phyloP scores from a whole-genome alignment of 169 alveolate genomes.

The Plasmodium knowlesi region DNA sequence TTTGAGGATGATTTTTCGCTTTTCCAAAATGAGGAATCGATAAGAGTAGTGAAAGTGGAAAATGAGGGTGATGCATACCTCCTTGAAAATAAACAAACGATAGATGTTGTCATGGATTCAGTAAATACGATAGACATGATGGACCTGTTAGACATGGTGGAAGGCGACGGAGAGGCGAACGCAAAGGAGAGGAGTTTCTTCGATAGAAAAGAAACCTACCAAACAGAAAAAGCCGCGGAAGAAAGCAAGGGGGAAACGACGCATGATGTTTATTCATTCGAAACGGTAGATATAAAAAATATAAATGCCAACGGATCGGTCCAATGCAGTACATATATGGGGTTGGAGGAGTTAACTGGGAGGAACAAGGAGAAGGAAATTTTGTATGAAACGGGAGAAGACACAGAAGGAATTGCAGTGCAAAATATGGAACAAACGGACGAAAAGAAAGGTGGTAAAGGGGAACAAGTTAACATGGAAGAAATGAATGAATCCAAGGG shows the following conservation, averaged over 20 bases:
- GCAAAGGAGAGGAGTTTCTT: background rate
- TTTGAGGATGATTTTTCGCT: background rate
- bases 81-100: background rate
- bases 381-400: background rate
- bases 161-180: background rate
- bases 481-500: conserved; percentile 9
- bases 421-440: background rate
- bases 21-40: background rate
- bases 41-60: background rate
- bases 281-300: background rate
- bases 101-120: background rate
- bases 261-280: background rate
- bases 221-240: background rate
- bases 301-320: background rate
- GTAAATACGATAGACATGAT: background rate
- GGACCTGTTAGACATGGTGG: background rate
- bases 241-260: background rate
- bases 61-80: background rate
- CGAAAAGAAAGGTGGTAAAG: background rate
- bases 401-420: background rate
- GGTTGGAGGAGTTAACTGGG: background rate
- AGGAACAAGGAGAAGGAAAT: background rate
- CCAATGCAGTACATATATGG: background rate
- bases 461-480: background rate
- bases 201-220: background rate